A percentile compares a stretch with the other conserved stretches of the same genome.
Conservation (phyloP, 108 stramenopile species). For the Phaeodactylum tricornutum region DNA sequence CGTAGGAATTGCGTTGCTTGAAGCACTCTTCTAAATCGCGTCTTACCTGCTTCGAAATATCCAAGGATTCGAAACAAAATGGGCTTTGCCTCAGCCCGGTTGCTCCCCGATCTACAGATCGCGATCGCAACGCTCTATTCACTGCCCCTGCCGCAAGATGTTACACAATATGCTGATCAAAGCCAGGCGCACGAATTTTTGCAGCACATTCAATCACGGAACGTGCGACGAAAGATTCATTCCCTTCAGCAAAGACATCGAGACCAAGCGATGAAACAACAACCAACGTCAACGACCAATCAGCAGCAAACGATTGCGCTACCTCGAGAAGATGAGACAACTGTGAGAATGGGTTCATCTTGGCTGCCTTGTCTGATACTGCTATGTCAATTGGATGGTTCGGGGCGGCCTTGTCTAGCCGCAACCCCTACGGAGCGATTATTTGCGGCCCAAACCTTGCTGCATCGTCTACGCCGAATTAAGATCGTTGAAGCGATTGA, state of each 20-base stretch:
- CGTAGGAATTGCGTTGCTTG: no score
- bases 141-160: constrained; percentile 5
- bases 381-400: neutral
- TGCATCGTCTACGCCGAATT: constrained; percentile 36
- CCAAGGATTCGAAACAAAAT: no score
- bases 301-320: neutral
- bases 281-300: no score
- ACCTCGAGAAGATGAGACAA: neutral
- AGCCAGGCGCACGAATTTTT: constrained; percentile 58
- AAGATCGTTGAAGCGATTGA: constrained; percentile 44
- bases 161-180: constrained; percentile 8
- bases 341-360: constrained; percentile 23
- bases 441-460: constrained; percentile 55
- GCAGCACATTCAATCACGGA: constrained; percentile 47
- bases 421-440: constrained; percentile 24
- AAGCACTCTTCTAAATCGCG: no score
- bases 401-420: neutral
- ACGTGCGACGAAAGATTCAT: constrained; percentile 39
- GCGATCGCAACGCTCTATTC: constrained; percentile 51
- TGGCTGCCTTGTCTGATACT: constrained; percentile 44
- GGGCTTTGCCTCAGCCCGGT: no score
- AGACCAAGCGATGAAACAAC: constrained; percentile 11
- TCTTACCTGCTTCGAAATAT: no score
- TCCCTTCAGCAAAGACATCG: constrained; percentile 18
- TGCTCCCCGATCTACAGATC: constrained; percentile 35